These are phyloP conservation scores for Arabidopsis thaliana DNA, from an alignment of 345 rosid genomes.

Conservation along the genomic window TAIR10.1 NC_003076.8:23999001-23999500, in stretches of 20 bases:
- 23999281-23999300: constrained; percentile 46
- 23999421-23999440: constrained; percentile 35
- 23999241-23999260: constrained; percentile 66
- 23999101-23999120: constrained; percentile 80
- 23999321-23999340: constrained; percentile 41
- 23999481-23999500: constrained; percentile 62
- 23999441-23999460: constrained; percentile 23
- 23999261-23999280: constrained; percentile 76
- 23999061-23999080: constrained; percentile 45
- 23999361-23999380: constrained; percentile 60
- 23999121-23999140: constrained; percentile 72
- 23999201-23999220: constrained; percentile 79
- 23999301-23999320: constrained; percentile 36
- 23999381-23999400: constrained; percentile 48
- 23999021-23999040: constrained; percentile 65
- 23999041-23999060: constrained; percentile 80
- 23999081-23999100: constrained; percentile 62
- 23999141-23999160: constrained; percentile 45
- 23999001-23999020: constrained; percentile 72
- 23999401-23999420: constrained; percentile 49
- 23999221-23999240: constrained; percentile 72
- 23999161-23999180: constrained; percentile 70
- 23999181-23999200: constrained; percentile 71
- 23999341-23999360: constrained; percentile 83
- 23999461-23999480: constrained; percentile 26